phyloP scores from a whole-genome alignment of 2,329 filamentous ascomycete genomes.

The Phialemonium atrogriseum region DNA sequence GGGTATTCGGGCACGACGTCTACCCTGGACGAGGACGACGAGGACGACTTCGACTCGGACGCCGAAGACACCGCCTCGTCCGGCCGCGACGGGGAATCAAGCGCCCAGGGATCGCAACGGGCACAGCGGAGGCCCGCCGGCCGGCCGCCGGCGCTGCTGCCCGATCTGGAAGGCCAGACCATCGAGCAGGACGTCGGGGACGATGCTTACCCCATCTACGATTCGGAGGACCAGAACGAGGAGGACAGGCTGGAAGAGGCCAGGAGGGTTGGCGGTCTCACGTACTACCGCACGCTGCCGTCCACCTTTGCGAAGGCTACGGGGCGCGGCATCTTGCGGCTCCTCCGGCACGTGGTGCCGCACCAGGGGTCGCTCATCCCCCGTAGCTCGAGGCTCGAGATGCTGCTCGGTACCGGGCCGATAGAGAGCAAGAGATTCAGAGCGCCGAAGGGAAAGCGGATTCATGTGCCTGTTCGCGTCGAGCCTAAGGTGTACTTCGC shows the following conservation, averaged over 20 bases:
- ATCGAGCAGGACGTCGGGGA: conserved; percentile 48
- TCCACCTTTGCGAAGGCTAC: conserved; percentile 33
- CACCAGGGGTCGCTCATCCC: conserved; percentile 48
- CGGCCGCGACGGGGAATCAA: conserved; percentile 25
- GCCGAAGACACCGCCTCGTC: conserved; percentile 40
- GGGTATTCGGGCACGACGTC: conserved; percentile 68
- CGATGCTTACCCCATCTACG: conserved; percentile 80
- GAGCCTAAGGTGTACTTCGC: conserved; percentile 98
- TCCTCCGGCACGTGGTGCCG: conserved; percentile 44
- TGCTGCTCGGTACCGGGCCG: conserved; percentile 46
- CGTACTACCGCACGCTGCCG: conserved; percentile 59
- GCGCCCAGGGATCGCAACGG: conserved; percentile 24
- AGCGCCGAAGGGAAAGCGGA: conserved; percentile 77
- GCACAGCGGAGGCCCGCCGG: conserved; percentile 2
- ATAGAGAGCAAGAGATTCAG: conserved; percentile 55
- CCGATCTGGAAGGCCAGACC: conserved; percentile 79
- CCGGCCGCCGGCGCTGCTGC: conserved; percentile 31
- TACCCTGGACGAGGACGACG: conserved; percentile 68
- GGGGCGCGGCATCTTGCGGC: conserved; percentile 31
- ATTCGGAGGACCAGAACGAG: conserved; percentile 78
- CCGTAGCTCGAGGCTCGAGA: conserved; percentile 42
- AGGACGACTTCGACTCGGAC: conserved; percentile 60
- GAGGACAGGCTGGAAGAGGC: conserved; percentile 73
- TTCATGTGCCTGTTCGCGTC: conserved; percentile 90
- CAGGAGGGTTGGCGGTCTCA: conserved; percentile 64